Evolutionary conservation across 1,139 yeast genomes (phyloP), one percentile per base, ranked within the genome.

Genomic region (Sugiyamaella castrensis): DNA sequence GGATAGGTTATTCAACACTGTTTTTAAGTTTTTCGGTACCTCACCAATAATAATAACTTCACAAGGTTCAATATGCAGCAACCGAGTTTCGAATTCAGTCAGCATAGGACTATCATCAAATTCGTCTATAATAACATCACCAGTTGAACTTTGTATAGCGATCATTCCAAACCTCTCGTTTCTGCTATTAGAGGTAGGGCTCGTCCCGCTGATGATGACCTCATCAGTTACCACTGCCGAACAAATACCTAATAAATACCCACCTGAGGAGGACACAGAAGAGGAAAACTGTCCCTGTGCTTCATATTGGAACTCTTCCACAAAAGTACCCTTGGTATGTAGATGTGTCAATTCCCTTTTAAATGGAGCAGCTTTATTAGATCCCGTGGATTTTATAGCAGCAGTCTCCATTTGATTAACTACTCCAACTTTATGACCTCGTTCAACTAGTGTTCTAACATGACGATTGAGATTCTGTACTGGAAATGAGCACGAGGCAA

Each of bases 401-500:
- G 91, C 82, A 0, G 92, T 81, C 63, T 91, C 97, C 33, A 80
- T 74, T 62, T 92, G 98, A 59, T 85, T 84, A 0, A 91, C 94
- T 1, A 92, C 81, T 0, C 95, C 98, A 3, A 92, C 89, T 63
- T 86, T 91, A 53, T 57, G 52, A 2, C 71, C 71, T 29, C 54
- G 50, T 11, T 62, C 60, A 1, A 67, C 67, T 29, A 67, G 55
- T 46, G 62, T 61, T 61, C 85, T 85, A 42, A 91, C 71, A 65
- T 89, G 91, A 27, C 85, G 75, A 56, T 84, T 85, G 8, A 92
- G 71, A 52, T 92, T 71, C 33, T 74, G 79, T 48, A 84, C 87
- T 0, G 97, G 98, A 40, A 92, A 84, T 7, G 94, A 83, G 53
- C 95, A 85, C 58, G 87, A 85, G 0, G 96, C 89, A 60, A 87